phyloP scores from a whole-genome alignment of 2,329 filamentous ascomycete species.

The Diaporthe eres region DNA sequence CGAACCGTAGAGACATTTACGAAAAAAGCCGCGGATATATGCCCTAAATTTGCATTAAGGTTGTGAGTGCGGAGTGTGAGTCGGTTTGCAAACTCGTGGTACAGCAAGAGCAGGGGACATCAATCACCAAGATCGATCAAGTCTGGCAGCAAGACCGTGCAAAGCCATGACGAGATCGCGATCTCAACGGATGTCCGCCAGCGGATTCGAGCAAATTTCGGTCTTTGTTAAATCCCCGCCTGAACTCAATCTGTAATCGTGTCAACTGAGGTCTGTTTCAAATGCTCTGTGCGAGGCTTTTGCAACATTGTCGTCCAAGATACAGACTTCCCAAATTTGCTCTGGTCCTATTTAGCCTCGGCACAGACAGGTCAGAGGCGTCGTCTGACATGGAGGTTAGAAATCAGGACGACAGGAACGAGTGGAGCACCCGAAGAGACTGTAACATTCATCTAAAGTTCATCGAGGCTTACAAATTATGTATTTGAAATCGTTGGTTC shows the following conservation, averaged over 20 bases:
- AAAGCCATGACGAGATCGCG: background rate
- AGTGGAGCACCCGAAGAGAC: background rate
- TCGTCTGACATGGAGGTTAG: background rate
- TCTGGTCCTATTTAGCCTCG: background rate
- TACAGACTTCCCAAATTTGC: background rate
- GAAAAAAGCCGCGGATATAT: background rate
- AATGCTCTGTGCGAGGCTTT: slow-evolving; percentile 13
- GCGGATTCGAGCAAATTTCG: background rate
- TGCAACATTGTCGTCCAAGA: background rate
- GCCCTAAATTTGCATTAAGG: background rate
- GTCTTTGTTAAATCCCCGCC: slow-evolving; percentile 9
- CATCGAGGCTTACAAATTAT: background rate
- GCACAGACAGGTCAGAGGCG: background rate
- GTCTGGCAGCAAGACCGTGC: background rate
- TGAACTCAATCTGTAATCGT: background rate
- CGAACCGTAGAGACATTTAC: background rate
- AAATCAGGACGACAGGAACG: background rate
- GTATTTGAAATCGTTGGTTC: background rate
- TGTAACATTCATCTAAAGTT: background rate
- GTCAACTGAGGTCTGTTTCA: background rate
- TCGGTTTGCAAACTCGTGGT: background rate
- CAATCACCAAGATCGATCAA: background rate
- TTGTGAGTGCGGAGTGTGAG: background rate
- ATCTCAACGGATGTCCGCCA: background rate
- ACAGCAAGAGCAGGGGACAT: background rate